Evolutionary conservation across 2,329 filamentous ascomycete species (phyloP).

Genomic region (Cladosporium sp.): DNA sequence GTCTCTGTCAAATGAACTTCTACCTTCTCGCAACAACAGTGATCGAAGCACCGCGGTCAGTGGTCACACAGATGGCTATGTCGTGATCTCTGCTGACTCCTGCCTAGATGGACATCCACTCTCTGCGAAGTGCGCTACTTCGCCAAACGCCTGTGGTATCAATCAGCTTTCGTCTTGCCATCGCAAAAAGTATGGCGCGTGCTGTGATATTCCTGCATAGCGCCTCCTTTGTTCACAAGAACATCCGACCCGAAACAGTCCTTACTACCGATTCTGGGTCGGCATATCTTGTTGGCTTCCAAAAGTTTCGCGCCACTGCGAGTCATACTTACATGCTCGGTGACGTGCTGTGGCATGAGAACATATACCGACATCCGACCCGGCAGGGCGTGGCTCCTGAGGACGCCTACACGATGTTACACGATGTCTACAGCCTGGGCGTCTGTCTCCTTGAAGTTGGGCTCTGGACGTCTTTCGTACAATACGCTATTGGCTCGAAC

Average conservation of each 20-base stretch:
- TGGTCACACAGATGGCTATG: neutral
- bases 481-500: slow-evolving; percentile 21
- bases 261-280: slow-evolving; percentile 34
- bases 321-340: slow-evolving; percentile 36
- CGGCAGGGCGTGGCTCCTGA: slow-evolving; percentile 46
- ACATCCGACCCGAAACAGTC: slow-evolving; percentile 47
- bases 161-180: neutral
- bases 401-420: slow-evolving; percentile 51
- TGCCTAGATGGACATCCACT: neutral
- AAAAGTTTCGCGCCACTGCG: slow-evolving; percentile 41
- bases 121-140: slow-evolving; percentile 37
- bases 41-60: neutral
- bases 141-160: slow-evolving; percentile 15
- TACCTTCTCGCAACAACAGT: neutral
- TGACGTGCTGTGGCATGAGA: slow-evolving; percentile 44
- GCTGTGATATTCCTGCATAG: slow-evolving; percentile 42
- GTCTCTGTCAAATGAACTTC: neutral
- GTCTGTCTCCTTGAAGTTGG: slow-evolving; percentile 57
- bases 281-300: slow-evolving; percentile 49
- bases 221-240: slow-evolving; percentile 49
- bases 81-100: neutral
- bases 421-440: slow-evolving; percentile 59
- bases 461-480: slow-evolving; percentile 45
- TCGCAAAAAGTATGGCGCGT: neutral
- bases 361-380: slow-evolving; percentile 54